Base-by-base conservation (phyloP, 2,329 filamentous ascomycete genomes). In the Colletotrichum theobromicola region DNA sequence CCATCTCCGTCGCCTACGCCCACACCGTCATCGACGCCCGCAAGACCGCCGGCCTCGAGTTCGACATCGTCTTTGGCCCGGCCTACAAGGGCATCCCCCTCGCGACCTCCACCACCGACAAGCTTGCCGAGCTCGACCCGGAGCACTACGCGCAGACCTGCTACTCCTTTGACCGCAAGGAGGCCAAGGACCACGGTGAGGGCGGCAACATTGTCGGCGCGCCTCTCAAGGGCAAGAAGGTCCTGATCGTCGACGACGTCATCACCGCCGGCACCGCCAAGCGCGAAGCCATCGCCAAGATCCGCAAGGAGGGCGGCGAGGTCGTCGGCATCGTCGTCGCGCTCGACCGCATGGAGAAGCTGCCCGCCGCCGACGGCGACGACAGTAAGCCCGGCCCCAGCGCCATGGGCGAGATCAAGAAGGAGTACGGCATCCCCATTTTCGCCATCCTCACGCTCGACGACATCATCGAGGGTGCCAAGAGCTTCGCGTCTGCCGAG, bases 31-130 rank as follows among this genome's bases (percentile, higher is more conserved):
- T 88, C 77, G 83, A 88, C 63, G 86, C 87, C 24, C 84, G 85
- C 78, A 79, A 83, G 58, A 80, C 85, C 37, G 69, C 79, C 28
- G 79, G 79, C 18, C 85, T 90, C 60, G 85, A 90, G 35, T 93
- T 97, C 83, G 96, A 98, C 83, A 90, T 98, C 79, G 89, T 98
- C 81, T 98, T 98, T 84, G 96, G 91, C 18, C 96, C 97, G 4
- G 96, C 97, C 12, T 99, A 98, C 89, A 99, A 98, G 87, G 97
- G 97, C 58, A 98, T 98, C 77, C 95, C 96, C 2, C 91, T 98
- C n/a, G 94, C 94, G 58, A 93, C 94, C 18, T 90, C 94, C 4
- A 93, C 95, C 18, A 90, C 93, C 46, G 91, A 94, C 82, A 94
- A 95, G 83, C 90, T 98, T 15, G 91, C 91, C 67, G 90, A 93